Evolutionary conservation across 106 monocot genomes (phyloP), one percentile per base, ranked within the genome.

Genomic region (Dendrobium catenatum): DNA sequence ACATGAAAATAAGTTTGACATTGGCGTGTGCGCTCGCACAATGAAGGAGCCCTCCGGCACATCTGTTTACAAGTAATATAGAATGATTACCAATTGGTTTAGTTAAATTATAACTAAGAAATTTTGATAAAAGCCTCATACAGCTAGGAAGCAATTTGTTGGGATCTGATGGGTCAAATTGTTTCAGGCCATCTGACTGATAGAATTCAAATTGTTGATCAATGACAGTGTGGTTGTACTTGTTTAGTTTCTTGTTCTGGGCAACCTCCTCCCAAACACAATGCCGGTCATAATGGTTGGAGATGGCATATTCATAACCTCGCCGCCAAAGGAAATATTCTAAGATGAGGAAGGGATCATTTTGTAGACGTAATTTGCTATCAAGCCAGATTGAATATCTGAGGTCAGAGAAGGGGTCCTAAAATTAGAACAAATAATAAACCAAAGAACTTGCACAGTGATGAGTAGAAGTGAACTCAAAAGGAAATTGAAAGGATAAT

Each of bases 41-140:
- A 99, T 99, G 82, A 99, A 95, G 67, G 99, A 99, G 42, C 99
- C 99, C 88, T 99, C 99, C 9, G 99, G 99, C 8, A 99, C 99
- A 87, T 99, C 99, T 99, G 89, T n/a, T 2, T 27, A 86, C 68
- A 68, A 77, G 75, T 79, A 68, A 68, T 66, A 9, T 29, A 70
- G 70, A 70, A 9, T 20, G 37, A 70, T 70, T 33, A 15, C 68
- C 33, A 70, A 70, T 9, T 16, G 13, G 0, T 37, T 37, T 37
- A 37, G 37, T 37, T 37, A 37, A 44, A 66, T 22, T 2, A 11
- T 6, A 77, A 17, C 33, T 7, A 80, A 73, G 49, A 66, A 70
- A 44, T 74, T 22, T 43, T 15, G n/a, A 79, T 9, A 55, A 75
- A 80, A 42, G 80, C 77, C 64, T 24, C 88, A 49, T 95, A 98